Conservation (phyloP, 2,329 filamentous ascomycete species). For the Fusarium dlaminii region DNA sequence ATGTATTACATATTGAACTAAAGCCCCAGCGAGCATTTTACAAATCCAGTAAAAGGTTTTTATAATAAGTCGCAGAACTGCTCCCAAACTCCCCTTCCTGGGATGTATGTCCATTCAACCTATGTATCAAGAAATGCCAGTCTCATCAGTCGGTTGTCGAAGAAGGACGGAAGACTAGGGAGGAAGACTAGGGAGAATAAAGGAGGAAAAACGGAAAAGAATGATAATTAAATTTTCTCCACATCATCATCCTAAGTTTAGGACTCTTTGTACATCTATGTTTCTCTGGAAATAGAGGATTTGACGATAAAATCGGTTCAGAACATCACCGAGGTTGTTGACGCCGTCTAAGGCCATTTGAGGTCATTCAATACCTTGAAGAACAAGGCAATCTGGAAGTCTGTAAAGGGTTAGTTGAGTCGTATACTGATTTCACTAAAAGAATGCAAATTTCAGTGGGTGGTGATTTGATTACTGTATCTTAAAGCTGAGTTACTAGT, state of each 20-base stretch:
- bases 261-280: not conserved
- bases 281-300: not conserved
- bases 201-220: not conserved
- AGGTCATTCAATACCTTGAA: not conserved
- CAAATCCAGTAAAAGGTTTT: fast-evolving
- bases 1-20: no score
- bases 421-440: not conserved
- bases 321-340: fast-evolving
- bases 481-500: not conserved
- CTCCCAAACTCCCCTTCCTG: fast-evolving
- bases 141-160: not conserved
- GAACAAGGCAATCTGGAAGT: not conserved
- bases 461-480: not conserved
- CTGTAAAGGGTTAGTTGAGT: fast-evolving
- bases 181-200: fast-evolving
- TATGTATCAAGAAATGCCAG: not conserved
- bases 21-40: no score
- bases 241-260: not conserved
- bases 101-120: not conserved
- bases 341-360: not conserved
- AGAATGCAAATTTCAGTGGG: fast-evolving
- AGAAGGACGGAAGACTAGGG: not conserved
- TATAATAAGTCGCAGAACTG: fast-evolving
- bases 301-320: not conserved
- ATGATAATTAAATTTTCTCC: not conserved